Base-by-base conservation (phyloP, 176 grass and related monocot genomes). In the Oryza meridionalis region DNA sequence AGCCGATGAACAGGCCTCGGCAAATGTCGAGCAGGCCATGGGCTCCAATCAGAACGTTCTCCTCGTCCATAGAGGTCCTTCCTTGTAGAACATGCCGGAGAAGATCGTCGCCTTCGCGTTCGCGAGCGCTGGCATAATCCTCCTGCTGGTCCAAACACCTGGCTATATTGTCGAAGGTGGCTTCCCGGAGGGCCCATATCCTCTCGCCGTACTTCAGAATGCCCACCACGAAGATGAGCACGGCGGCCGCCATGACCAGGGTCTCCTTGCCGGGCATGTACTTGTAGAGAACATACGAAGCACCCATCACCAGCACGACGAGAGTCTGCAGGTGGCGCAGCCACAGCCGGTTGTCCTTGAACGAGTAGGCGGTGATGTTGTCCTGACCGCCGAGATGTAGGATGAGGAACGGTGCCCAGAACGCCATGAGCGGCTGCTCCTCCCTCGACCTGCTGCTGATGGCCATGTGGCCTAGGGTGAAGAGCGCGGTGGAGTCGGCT, bases 151-250 rank as follows among this genome's bases (percentile, higher is more conserved):
- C 53, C 19, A 85, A 2, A 3, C 67, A 79, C 24, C 10, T 65
- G 24, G 65, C 37, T 2, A 85, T 47, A 67, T 1, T 46, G 47
- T 85, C 84, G 9, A 78, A 78, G 66, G 35, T 79, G 0, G 66
- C 75, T 10, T 1, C 45, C 16, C 21, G 44, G 6, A 85, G 75
- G 1, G 84, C 64, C 75, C 75, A 79, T 6, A 59, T 44, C 84
- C 75, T 69, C 75, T 85, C 84, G 2, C 45, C 45, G 2, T 46
- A 46, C 45, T 46, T 46, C 2, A 46, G 11, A 11, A 46, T 46
- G 45, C 45, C 50, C 84, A 65, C 19, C 10, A 73, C 14, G n/a
- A 84, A 84, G 11, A 84, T 84, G 2, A 84, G 42, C 7, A 25
- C 5, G 1, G 70, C 81, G 11, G 70, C 81, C 4, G 15, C 51